Conservation (phyloP, 768 basidiomycete species). For the Phylloporus scabripes region DNA sequence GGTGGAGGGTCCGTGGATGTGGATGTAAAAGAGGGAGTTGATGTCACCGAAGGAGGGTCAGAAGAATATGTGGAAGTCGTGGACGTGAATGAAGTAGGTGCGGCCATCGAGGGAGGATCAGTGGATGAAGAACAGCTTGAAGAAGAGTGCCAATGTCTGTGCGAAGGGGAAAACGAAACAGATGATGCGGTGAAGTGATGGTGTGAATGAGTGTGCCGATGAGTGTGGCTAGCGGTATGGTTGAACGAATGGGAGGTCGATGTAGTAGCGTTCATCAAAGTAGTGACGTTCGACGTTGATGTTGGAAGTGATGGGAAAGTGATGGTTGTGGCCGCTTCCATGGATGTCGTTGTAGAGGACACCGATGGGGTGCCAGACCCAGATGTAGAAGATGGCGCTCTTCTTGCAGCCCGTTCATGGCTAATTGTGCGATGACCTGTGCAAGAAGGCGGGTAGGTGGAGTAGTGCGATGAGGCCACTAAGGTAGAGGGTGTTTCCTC, state of each 20-base stretch:
- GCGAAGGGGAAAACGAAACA: background rate
- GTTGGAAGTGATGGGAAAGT: conserved; percentile 7
- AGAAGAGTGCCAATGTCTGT: background rate
- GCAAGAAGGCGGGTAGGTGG: conserved; percentile 52
- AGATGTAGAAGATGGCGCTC: conserved; percentile 19
- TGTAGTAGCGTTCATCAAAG: background rate
- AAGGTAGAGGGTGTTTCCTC: conserved; percentile 56
- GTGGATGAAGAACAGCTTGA: background rate
- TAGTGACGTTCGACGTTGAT: background rate
- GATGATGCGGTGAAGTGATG: background rate
- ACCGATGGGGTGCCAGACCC: background rate
- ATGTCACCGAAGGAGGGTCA: background rate
- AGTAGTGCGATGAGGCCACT: conserved; percentile 43
- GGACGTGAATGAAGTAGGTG: background rate
- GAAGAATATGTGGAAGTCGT: background rate
- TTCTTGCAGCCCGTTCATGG: conserved; percentile 34
- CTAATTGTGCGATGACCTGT: conserved; percentile 45
- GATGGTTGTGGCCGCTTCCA: conserved; percentile 3
- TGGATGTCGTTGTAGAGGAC: conserved; percentile 3
- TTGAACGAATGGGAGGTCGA: background rate
- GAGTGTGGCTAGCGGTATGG: background rate
- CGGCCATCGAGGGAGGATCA: background rate
- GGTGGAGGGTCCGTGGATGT: background rate
- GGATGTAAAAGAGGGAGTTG: background rate
- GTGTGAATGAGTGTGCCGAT: background rate